Conservation (phyloP, 2,329 filamentous ascomycete genomes). For the Ophiocordyceps camponoti-rufipedis region DNA sequence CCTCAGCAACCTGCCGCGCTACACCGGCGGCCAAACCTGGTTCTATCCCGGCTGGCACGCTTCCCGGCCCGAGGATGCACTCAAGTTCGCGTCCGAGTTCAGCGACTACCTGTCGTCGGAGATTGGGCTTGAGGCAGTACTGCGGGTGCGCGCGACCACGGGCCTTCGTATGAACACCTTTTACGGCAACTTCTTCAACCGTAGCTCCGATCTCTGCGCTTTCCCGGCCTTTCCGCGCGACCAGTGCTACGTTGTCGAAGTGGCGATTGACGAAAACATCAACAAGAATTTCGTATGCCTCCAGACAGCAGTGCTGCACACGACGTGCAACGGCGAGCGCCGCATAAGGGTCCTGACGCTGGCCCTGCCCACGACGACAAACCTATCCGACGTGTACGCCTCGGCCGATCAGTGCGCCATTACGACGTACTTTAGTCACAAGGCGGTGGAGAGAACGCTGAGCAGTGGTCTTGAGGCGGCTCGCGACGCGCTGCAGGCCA, state of each 20-base stretch:
- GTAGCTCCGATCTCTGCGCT: conserved; percentile 89
- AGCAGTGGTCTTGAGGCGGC: conserved; percentile 79
- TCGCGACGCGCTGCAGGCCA: conserved; percentile 75
- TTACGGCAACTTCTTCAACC: conserved; percentile 99
- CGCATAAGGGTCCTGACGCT: conserved; percentile 89
- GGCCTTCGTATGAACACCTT: conserved; percentile 94
- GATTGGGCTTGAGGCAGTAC: conserved; percentile 87
- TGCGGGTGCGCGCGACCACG: conserved; percentile 86
- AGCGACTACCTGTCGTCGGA: conserved; percentile 94
- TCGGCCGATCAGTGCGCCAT: conserved; percentile 90
- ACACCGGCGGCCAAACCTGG: conserved; percentile 94
- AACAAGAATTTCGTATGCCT: conserved; percentile 83
- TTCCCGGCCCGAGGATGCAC: conserved; percentile 79
- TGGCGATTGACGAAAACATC: conserved; percentile 89
- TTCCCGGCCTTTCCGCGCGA: conserved; percentile 97
- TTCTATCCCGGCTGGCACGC: conserved; percentile 98
- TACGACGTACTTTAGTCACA: conserved; percentile 88
- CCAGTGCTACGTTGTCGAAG: conserved; percentile 94
- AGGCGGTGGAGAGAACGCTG: conserved; percentile 81
- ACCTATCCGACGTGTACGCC: conserved; percentile 77
- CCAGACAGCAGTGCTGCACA: conserved; percentile 89
- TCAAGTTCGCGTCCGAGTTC: conserved; percentile 95
- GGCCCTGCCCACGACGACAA: conserved; percentile 81
- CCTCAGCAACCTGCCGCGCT: conserved; percentile 83
- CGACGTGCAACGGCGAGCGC: conserved; percentile 91